These are phyloP conservation scores for Fraxinus albicans DNA, from an alignment of 305 asterid genomes.

Conservation along the genomic window DNA sequence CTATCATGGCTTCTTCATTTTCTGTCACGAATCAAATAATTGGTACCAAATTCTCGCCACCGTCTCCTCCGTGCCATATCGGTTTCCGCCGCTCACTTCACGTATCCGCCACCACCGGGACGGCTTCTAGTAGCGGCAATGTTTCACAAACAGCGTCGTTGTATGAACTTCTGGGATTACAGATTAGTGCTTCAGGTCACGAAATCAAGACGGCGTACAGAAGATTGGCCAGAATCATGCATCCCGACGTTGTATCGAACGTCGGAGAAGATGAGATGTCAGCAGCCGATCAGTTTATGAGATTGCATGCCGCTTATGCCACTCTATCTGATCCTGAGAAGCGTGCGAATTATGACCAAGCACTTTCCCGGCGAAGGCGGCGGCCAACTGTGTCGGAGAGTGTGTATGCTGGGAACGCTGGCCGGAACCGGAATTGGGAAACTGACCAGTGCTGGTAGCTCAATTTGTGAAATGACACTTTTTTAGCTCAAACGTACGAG, in stretches of 20 bases:
- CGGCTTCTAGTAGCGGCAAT: neutral
- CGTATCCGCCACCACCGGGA: conserved; percentile 49
- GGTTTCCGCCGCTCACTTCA: conserved; percentile 28
- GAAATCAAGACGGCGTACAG: conserved; percentile 84
- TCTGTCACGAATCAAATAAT: conserved; percentile 27
- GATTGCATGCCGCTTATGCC: conserved; percentile 76
- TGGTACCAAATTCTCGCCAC: conserved; percentile 28
- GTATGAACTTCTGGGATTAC: conserved; percentile 71
- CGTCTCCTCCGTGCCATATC: neutral
- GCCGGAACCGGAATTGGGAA: conserved; percentile 76
- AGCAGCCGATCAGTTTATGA: conserved; percentile 49
- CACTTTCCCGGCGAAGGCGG: conserved; percentile 31
- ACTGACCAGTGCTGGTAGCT: conserved; percentile 93
- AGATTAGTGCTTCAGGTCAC: conserved; percentile 48
- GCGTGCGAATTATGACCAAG: conserved; percentile 64
- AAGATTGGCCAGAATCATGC: conserved; percentile 60
- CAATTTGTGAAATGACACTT: neutral
- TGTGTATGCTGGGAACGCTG: conserved; percentile 13
- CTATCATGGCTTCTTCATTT: conserved; percentile 48
- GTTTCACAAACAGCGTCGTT: conserved; percentile 42
- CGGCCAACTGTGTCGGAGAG: conserved; percentile 27
- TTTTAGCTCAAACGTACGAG: neutral
- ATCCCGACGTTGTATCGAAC: conserved; percentile 65
- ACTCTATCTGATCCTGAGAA: conserved; percentile 81
- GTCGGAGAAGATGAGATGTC: neutral